Evolutionary conservation across 176 grass and related monocot genomes (phyloP), one percentile per base, ranked within the genome.

Genomic region (Eleusine coracana): DNA sequence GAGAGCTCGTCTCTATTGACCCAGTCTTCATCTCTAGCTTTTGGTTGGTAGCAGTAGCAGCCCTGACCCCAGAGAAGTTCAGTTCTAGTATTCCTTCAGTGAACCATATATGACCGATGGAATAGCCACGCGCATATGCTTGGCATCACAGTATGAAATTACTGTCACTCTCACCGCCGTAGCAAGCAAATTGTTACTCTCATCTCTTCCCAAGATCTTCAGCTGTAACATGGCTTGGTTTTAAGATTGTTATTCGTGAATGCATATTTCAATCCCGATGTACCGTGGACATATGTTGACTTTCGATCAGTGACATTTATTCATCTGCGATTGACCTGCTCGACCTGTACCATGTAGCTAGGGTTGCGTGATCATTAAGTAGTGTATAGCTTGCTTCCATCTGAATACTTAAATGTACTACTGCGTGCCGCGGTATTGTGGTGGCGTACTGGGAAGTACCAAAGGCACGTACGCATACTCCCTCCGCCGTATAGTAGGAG

Each of bases 331-430:
- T 73, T 73, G 80, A 73, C 54, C 10, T 29, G 18, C 25, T 66
- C 12, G n/a, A 28, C 21, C 36, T 64, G 11, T 45, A 10, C 14
- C 45, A 65, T 60, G 59, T 55, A n/a, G n/a, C n/a, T n/a, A 17
- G 54, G 54, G 54, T 60, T 77, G 49, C 36, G 73, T 76, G 63
- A 75, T 44, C 62, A 84, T 76, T 55, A 75, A 74, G 34, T 66
- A 58, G 28, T 50, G 50, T 15, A 7, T 23, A n/a, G 44, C 18
- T 23, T 60, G 54, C 45, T 73, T 71, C 45, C 42, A 48, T 16
- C 23, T 71, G 23, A 14, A 49, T 28, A 6, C n/a, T 16, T 49
- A 25, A 5, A 25, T 52, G 49, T 75, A 56, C 73, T 75, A 56
- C 31, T 34, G 31, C 31, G 31, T 21, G 29, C 4, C 13, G 70